A percentile compares a stretch with the other conserved stretches of the same genome.
phyloP scores from a whole-genome alignment of 768 basidiomycete species.

The Symmetrospora coprosmae region DNA sequence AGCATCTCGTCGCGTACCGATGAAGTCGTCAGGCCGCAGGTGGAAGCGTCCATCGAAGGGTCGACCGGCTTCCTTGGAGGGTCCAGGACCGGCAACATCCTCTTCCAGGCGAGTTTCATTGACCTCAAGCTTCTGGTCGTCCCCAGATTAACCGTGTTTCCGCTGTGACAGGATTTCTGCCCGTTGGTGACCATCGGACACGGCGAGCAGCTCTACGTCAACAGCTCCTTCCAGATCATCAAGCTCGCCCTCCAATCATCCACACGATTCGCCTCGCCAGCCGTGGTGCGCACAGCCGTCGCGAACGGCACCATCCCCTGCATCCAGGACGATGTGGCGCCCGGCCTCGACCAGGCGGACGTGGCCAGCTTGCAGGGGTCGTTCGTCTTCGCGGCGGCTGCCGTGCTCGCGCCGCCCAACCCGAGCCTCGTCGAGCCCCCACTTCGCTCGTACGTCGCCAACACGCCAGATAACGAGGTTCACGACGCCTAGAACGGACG shows the following conservation, averaged over 20 bases:
- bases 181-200: neutral
- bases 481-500: too few species aligned
- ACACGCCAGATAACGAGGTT: conserved; percentile 11
- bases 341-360: neutral
- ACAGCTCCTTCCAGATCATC: conserved; percentile 12
- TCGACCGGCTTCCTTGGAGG: conserved; percentile 7
- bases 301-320: neutral
- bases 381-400: neutral
- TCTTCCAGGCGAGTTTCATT: too few species aligned
- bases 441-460: conserved; percentile 10
- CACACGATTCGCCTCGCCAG: conserved; percentile 1
- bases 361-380: neutral
- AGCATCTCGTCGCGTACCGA: conserved; percentile 3
- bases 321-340: neutral
- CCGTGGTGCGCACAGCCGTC: neutral
- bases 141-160: too few species aligned
- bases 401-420: neutral
- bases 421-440: neutral
- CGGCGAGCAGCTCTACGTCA: conserved; percentile 9
- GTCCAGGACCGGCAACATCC: conserved; percentile 5
- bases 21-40: conserved; percentile 13
- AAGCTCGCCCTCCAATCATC: conserved; percentile 6
- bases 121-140: too few species aligned
- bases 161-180: conserved; percentile 17
- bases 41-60: conserved; percentile 3